Evolutionary conservation across 2,329 filamentous ascomycete species (phyloP), one percentile per base, ranked within the genome.

Genomic region (Xylaria sp.): DNA sequence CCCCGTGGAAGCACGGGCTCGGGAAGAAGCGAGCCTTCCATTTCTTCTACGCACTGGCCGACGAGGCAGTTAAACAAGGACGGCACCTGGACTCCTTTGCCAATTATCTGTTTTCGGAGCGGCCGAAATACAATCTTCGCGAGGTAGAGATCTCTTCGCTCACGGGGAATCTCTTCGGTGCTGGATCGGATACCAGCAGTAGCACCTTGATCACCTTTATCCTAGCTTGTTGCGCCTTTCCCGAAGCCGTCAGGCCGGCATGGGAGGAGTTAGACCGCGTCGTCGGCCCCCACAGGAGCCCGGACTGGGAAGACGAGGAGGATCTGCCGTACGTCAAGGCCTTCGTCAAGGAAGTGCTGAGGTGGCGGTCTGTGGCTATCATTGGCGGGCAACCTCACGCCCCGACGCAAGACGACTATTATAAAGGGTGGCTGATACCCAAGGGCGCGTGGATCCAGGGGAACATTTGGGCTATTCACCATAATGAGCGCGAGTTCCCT

Each of bases 291-390:
- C 65, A 80, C 12, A 81, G 87, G 2, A 80, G 83, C 9, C 87
- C 87, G 0, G 77, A 75, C 20, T 85, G 83, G 75, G 81, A 84
- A 39, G 87, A 89, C 72, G 80, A 81, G 25, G 76, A 80, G 0
- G 76, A 79, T 3, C 74, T 90, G 9, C 86, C 87, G 0, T 90
- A 89, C 72, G 75, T 89, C 39, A 80, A 82, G 23, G 85, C 84
- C 1, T 80, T 87, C 13, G 81, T 88, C 20, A 88, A 88, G 68
- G 88, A 90, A 70, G 81, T 85, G 1, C 77, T 89, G 12, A 82
- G 88, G 2, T 89, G 87, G 86, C 81, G 86, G 5, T 85, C 87
- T 0, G 83, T 87, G 0, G 82, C 83, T 12, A 84, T 85, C 52
- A 82, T 87, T n/a, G 81, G 83, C 18, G 84, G 84, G 0, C 82